These are phyloP conservation scores for Neofusicoccum umdonicola DNA, from an alignment of 2,329 filamentous ascomycete species.

Conservation along the genomic window DNA sequence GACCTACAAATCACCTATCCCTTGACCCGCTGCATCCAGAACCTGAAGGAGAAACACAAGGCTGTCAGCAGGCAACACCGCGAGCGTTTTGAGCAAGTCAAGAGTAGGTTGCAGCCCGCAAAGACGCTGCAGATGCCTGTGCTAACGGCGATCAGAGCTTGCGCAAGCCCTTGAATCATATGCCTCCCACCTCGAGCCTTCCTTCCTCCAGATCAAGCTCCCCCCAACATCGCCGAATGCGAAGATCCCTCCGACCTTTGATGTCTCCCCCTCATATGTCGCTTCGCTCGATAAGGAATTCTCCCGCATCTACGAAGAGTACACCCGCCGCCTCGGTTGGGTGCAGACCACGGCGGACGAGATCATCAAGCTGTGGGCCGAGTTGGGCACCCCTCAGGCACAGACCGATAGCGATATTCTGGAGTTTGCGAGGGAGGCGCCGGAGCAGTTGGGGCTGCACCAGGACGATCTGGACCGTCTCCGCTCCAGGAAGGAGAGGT, in stretches of 20 bases:
- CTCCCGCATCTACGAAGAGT: slow-evolving; percentile 93
- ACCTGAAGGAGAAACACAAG: slow-evolving; percentile 80
- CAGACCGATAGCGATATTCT: slow-evolving; percentile 88
- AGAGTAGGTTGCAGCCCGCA: slow-evolving; percentile 60
- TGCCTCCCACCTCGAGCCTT: slow-evolving; percentile 87
- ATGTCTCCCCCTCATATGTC: slow-evolving; percentile 88
- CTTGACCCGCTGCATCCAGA: slow-evolving; percentile 73
- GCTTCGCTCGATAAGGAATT: slow-evolving; percentile 86
- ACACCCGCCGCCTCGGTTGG: slow-evolving; percentile 73
- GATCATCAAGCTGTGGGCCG: slow-evolving; percentile 92
- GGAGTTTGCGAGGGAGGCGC: slow-evolving; percentile 82
- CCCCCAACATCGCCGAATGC: slow-evolving; percentile 78
- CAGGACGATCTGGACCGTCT: slow-evolving; percentile 78
- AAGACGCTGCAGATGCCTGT: background rate
- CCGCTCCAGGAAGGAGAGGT: slow-evolving; percentile 71
- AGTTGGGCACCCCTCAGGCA: slow-evolving; percentile 88
- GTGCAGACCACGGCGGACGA: slow-evolving; percentile 76
- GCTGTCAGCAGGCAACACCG: slow-evolving; percentile 79
- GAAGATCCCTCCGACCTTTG: slow-evolving; percentile 77
- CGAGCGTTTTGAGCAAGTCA: slow-evolving; percentile 92
- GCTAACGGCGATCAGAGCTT: slow-evolving; percentile 62
- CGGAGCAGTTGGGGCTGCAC: slow-evolving; percentile 90
- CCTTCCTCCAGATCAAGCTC: slow-evolving; percentile 80
- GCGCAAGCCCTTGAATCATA: slow-evolving; percentile 93
- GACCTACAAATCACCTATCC: slow-evolving; percentile 79